Evolutionary conservation across 2,329 filamentous ascomycete genomes (phyloP), one percentile per base, ranked within the genome.

Genomic region (Meredithiella fracta): DNA sequence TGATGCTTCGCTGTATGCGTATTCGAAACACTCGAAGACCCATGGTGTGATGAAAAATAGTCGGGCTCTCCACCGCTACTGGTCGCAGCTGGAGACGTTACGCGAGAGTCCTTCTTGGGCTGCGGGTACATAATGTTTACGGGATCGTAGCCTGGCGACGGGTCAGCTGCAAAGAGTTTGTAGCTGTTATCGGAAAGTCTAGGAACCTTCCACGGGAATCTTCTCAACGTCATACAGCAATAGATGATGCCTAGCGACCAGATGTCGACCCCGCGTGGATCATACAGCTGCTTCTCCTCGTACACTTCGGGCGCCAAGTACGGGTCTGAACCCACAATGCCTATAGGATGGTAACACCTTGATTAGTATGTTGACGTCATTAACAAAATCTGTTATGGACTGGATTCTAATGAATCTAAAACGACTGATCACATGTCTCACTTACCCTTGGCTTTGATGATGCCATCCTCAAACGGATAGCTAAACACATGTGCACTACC

Each of bases 221-320:
- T 76, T 22, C 92, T 79, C 44, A 98, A 74, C 3, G 88, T 92
- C 92, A 98, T 98, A 73, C 92, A 98, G 69, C 92, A 97, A 70
- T 91, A 98, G 56, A 98, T 97, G 63, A 98, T 98, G 17, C 91
- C 92, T 59, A 98, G 74, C 9, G 92, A 98, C 92, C 92, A 98
- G 59, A 98, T 89, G 69, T 98, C 92, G 1, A 91, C 87, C 5
- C 89, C 87, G 60, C 90, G 85, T 1, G 92, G 89, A 64, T 98
- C 90, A 67, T 98, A 98, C 65, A 89, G 90, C 26, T 29, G 25
- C 61, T 85, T 82, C 60, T 90, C 80, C 61, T 96, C 90, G 64
- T 97, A 97, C 1, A 98, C 92, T 68, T 98, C 92, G 0, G 92
- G 92, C 0, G 92, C 92, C 47, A 98, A 78, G 66, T 98, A 98